Evolutionary conservation across 108 stramenopile species (phyloP).

Genomic region (Hondaea fermentalgiana): DNA sequence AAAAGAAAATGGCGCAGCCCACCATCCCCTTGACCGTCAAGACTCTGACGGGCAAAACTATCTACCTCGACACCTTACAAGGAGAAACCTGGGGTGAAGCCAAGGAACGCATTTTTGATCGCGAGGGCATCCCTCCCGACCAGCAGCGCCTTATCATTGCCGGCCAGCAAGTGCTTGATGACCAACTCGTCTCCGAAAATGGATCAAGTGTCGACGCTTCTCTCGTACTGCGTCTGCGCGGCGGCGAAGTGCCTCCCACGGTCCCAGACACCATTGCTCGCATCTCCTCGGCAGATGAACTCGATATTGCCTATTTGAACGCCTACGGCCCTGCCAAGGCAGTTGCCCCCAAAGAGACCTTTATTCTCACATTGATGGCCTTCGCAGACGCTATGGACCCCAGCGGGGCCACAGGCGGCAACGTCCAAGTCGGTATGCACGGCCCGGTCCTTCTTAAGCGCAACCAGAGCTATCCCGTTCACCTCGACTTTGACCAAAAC

Average conservation of each 20-base stretch:
- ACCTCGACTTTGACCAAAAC: no score
- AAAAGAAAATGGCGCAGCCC: not conserved
- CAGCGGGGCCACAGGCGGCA: no score
- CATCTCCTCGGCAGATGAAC: no score
- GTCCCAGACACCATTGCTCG: no score
- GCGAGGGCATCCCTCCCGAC: slow-evolving; percentile 44
- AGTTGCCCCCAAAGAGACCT: no score
- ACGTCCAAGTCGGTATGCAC: no score
- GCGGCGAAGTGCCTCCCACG: not conserved
- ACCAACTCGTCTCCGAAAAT: not conserved
- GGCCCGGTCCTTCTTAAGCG: no score
- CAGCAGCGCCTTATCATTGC: slow-evolving; percentile 47
- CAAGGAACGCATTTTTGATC: slow-evolving; percentile 46
- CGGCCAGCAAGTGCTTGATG: slow-evolving; percentile 46
- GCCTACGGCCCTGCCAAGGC: no score
- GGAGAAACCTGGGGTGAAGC: slow-evolving; percentile 39
- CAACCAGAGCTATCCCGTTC: no score
- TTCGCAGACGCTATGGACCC: no score
- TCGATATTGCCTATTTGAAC: no score
- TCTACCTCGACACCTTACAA: slow-evolving; percentile 51
- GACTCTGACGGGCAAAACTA: slow-evolving; percentile 49
- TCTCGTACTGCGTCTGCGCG: slow-evolving; percentile 28
- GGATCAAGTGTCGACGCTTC: not conserved
- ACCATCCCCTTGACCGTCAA: slow-evolving; percentile 34
- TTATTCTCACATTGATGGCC: no score